These are phyloP conservation scores for Fusarium aywerte DNA, from an alignment of 2,329 filamentous ascomycete genomes.

Conservation along the genomic window DNA sequence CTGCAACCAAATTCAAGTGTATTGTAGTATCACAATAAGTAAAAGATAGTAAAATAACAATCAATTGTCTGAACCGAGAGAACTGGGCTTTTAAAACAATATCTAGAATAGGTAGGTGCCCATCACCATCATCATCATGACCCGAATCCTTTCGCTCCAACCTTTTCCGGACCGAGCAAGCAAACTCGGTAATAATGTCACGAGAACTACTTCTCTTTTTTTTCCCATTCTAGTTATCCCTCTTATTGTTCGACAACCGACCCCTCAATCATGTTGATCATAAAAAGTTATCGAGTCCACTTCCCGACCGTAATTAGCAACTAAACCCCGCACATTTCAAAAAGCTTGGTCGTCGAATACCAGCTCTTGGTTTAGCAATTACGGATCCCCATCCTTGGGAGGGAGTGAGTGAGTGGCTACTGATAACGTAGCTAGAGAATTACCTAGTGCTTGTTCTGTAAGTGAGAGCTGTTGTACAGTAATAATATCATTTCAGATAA, in stretches of 20 bases:
- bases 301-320: conserved; percentile 9
- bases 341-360: conserved; percentile 41
- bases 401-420: background rate
- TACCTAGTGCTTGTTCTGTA: background rate
- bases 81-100: background rate
- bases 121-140: background rate
- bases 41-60: background rate
- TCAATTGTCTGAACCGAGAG: background rate
- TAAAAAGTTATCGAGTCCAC: conserved; percentile 7
- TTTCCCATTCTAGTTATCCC: background rate
- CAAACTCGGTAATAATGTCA: conserved; percentile 11
- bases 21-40: background rate
- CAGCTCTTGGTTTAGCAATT: conserved; percentile 43
- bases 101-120: background rate
- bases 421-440: background rate
- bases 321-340: conserved; percentile 22
- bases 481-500: too few relatives aligned
- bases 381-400: too few relatives aligned
- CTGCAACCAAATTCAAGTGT: background rate
- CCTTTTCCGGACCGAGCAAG: conserved; percentile 20
- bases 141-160: background rate
- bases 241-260: background rate
- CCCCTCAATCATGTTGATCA: conserved; percentile 19
- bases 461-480: too few relatives aligned
- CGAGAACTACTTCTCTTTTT: background rate